A percentile compares a stretch with the other conserved stretches of the same genome.
Conservation (phyloP, 148 eudicot species). For the Spergularia bocconei region DNA sequence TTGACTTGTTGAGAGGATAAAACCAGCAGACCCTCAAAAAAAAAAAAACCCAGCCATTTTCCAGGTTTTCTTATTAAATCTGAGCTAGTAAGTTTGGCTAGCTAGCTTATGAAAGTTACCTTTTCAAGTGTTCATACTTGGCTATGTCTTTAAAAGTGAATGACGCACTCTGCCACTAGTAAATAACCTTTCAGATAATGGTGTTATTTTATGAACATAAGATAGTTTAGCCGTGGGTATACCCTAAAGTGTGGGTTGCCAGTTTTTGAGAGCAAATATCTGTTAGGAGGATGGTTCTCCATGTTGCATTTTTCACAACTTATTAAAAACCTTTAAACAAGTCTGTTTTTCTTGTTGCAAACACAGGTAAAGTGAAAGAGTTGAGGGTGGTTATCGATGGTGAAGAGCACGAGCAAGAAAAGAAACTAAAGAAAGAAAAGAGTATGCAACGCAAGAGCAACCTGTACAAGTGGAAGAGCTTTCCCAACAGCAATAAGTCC, state of each 20-base stretch:
- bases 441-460: slow-evolving; percentile 43
- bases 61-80: not conserved
- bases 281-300: not conserved
- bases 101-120: not conserved
- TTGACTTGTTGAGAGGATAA: not conserved
- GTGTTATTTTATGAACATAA: not conserved
- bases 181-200: not conserved
- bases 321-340: not conserved
- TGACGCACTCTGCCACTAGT: not conserved
- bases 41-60: not conserved
- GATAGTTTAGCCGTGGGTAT: not conserved
- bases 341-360: not conserved
- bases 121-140: not conserved
- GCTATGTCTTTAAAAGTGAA: not conserved
- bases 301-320: not conserved
- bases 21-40: not conserved
- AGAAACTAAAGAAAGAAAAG: slow-evolving; percentile 40
- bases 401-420: slow-evolving; percentile 38
- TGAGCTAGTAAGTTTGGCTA: not conserved
- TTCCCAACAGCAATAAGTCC: slow-evolving; percentile 60
- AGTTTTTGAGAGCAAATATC: not conserved
- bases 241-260: not conserved
- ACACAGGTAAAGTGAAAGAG: slow-evolving; percentile 42
- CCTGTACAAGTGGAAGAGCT: slow-evolving; percentile 77
- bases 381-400: slow-evolving; percentile 61